These are phyloP conservation scores for Draba incana DNA, from an alignment of 345 rosid species.

Conservation along the genomic window DNA sequence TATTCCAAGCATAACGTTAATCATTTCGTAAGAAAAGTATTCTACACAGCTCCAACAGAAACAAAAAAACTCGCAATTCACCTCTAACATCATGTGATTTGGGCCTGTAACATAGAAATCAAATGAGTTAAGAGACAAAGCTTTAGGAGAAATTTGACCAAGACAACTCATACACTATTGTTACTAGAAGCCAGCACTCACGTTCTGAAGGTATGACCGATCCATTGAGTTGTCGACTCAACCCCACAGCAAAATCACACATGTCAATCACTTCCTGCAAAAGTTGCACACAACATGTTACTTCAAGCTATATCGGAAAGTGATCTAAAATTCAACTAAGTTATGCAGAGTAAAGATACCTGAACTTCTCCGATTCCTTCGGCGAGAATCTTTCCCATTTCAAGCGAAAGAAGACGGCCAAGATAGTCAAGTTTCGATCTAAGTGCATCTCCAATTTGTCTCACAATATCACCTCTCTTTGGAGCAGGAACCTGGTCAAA, in stretches of 20 bases:
- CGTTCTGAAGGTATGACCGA: conserved; percentile 96
- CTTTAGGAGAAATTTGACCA: conserved; percentile 12
- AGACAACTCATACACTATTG: background rate
- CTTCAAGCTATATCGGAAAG: background rate
- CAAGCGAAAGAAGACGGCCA: conserved; percentile 88
- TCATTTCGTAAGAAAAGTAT: background rate
- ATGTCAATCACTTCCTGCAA: conserved; percentile 95
- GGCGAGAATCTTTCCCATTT: conserved; percentile 96
- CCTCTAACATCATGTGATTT: conserved; percentile 97
- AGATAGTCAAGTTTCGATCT: conserved; percentile 78
- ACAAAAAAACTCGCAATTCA: conserved; percentile 40
- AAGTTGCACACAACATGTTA: background rate
- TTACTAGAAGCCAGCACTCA: conserved; percentile 48
- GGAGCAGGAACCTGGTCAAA: conserved; percentile 83
- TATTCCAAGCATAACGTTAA: conserved; percentile 30
- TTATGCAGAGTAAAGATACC: conserved; percentile 44
- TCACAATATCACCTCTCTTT: conserved; percentile 94
- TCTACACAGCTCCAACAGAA: conserved; percentile 11
- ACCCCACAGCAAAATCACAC: conserved; percentile 97
- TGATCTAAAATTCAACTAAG: no score
- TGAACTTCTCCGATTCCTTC: conserved; percentile 99
- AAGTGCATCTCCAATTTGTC: conserved; percentile 93
- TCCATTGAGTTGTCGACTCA: conserved; percentile 96
- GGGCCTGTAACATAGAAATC: conserved; percentile 69
- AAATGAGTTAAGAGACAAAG: conserved; percentile 26